These are phyloP conservation scores for Russula earlei DNA, from an alignment of 768 basidiomycete genomes.

Conservation along the genomic window DNA sequence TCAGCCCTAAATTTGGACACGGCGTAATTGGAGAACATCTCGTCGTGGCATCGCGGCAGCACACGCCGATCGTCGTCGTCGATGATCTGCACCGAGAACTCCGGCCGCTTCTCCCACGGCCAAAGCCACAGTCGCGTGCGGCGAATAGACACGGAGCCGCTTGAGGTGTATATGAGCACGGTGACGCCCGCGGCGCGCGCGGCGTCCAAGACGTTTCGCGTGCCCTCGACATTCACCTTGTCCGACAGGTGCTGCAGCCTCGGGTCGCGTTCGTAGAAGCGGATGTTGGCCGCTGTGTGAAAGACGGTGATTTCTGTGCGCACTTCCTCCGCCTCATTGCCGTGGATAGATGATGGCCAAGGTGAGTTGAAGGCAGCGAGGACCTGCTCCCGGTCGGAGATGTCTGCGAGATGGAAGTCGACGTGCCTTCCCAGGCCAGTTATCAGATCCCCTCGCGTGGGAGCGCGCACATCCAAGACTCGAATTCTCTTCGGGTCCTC, in stretches of 20 bases:
- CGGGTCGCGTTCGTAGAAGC: constrained; percentile 59
- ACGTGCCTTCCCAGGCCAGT: constrained; percentile 44
- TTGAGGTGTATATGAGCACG: constrained; percentile 63
- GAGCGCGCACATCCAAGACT: constrained; percentile 56
- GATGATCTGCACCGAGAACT: constrained; percentile 50
- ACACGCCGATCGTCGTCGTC: constrained; percentile 48
- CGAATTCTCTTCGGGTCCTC: constrained; percentile 59
- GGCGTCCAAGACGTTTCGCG: constrained; percentile 55
- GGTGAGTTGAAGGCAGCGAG: constrained; percentile 52
- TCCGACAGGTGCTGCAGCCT: constrained; percentile 44
- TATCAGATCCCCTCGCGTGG: constrained; percentile 46
- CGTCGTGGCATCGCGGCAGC: constrained; percentile 45
- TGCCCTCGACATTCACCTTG: constrained; percentile 57
- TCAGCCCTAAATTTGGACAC: constrained; percentile 56
- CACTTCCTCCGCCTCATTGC: background rate
- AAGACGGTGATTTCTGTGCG: constrained; percentile 53
- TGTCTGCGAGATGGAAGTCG: constrained; percentile 48
- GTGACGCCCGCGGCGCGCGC: constrained; percentile 44
- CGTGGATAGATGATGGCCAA: constrained; percentile 44
- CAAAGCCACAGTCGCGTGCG: constrained; percentile 55
- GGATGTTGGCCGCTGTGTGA: constrained; percentile 70
- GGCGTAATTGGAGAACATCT: constrained; percentile 76
- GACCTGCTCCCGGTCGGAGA: constrained; percentile 45
- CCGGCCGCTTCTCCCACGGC: constrained; percentile 63
- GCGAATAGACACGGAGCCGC: constrained; percentile 52